phyloP scores from a whole-genome alignment of 257 asterid genomes.

The Solanum medicagineum region DNA sequence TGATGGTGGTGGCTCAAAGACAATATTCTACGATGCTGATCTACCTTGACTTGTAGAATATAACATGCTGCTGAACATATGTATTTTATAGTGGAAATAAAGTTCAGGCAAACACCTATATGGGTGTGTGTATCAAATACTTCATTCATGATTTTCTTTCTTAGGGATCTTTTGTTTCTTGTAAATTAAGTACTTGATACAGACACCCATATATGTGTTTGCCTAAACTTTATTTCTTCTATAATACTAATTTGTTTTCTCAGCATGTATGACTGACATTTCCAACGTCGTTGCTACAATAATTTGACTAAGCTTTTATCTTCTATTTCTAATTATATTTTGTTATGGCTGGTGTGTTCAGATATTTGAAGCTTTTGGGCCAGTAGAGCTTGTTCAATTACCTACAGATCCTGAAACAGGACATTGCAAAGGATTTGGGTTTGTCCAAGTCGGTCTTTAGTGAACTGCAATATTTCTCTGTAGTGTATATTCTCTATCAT shows the following conservation, averaged over 20 bases:
- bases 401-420: conserved; percentile 99
- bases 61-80: background rate
- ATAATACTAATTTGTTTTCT: background rate
- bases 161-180: background rate
- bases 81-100: background rate
- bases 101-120: background rate
- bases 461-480: background rate
- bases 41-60: background rate
- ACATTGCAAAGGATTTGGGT: conserved; percentile 99
- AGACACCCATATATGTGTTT: background rate
- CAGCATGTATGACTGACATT: background rate
- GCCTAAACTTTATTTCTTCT: background rate
- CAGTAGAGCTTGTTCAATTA: conserved; percentile 95
- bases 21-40: background rate
- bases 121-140: background rate
- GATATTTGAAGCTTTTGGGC: conserved; percentile 99
- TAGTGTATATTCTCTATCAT: background rate
- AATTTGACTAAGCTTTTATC: background rate
- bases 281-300: background rate
- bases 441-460: conserved; percentile 77
- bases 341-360: conserved; percentile 2
- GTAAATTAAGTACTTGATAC: background rate
- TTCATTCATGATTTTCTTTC: background rate
- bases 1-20: background rate
- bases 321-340: background rate